Conservation (phyloP, 2,329 filamentous ascomycete species). For the Scedosporium aurantiacum region DNA sequence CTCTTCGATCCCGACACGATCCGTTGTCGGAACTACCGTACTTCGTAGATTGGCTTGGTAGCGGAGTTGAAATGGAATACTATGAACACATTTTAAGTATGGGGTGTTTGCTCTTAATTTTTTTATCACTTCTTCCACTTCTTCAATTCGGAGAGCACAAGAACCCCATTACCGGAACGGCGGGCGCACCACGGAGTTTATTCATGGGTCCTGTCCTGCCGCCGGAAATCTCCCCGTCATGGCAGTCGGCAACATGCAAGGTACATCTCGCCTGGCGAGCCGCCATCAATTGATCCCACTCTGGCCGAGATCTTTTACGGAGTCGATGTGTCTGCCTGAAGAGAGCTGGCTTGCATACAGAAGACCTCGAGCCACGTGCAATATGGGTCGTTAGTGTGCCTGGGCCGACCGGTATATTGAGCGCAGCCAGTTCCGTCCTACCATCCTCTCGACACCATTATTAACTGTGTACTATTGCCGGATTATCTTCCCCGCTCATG, state of each 20-base stretch:
- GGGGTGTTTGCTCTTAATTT: too few relatives aligned
- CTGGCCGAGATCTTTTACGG: neutral
- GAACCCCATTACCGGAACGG: neutral
- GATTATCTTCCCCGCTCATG: neutral
- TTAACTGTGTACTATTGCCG: neutral
- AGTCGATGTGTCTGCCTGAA: neutral
- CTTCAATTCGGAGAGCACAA: neutral
- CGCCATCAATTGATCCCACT: neutral
- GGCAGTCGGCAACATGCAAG: neutral
- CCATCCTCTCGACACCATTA: neutral
- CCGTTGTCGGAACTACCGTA: too few relatives aligned
- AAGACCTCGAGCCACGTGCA: neutral
- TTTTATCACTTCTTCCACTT: too few relatives aligned
- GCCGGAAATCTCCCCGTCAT: slow-evolving; percentile 1
- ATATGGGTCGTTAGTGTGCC: slow-evolving; percentile 1
- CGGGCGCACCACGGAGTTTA: neutral
- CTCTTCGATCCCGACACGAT: too few relatives aligned
- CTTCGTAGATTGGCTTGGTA: too few relatives aligned
- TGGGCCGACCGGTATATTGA: neutral
- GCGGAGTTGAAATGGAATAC: too few relatives aligned
- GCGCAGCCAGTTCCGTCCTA: neutral
- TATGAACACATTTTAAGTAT: too few relatives aligned
- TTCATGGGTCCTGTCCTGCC: neutral
- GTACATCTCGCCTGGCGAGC: neutral
- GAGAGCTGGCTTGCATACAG: neutral